A percentile compares a stretch with the other conserved stretches of the same genome.
phyloP scores from a whole-genome alignment of 768 basidiomycete species.

The Pleurotus djamor region DNA sequence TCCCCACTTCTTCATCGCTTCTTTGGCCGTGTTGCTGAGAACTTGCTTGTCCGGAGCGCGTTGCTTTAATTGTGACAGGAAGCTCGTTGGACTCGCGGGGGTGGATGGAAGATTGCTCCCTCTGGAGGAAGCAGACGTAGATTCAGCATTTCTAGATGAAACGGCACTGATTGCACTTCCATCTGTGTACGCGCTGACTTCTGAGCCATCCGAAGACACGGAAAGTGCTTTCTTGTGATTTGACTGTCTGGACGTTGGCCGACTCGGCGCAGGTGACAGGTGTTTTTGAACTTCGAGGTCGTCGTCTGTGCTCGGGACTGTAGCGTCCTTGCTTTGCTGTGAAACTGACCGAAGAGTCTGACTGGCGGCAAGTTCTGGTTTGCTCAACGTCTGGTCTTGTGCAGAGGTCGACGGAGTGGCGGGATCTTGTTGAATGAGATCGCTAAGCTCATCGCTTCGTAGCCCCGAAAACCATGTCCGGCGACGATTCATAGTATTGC shows the following conservation, averaged over 20 bases:
- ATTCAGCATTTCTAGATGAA: constrained; percentile 1
- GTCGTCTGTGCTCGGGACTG: constrained; percentile 14
- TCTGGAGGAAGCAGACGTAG: background rate
- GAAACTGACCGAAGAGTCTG: background rate
- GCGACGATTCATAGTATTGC: constrained; percentile 33
- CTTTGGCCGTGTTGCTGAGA: constrained; percentile 80
- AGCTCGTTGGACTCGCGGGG: constrained; percentile 47
- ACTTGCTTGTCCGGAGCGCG: constrained; percentile 84
- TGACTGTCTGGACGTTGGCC: background rate
- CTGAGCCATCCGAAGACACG: constrained; percentile 1
- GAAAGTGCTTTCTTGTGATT: background rate
- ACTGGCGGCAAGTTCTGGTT: background rate
- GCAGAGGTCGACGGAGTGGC: background rate
- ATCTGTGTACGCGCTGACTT: background rate
- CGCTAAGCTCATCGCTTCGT: constrained; percentile 32
- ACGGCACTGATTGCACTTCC: constrained; percentile 2
- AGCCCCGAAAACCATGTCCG: constrained; percentile 57
- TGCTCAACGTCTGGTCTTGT: background rate
- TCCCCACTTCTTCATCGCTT: constrained; percentile 91
- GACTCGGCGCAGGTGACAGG: background rate
- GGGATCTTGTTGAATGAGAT: constrained; percentile 14
- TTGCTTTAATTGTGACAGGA: constrained; percentile 79
- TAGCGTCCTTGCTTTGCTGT: background rate
- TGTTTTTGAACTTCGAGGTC: constrained; percentile 10
- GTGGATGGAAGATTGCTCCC: constrained; percentile 27